A percentile compares a stretch with the other conserved stretches of the same genome.
Conservation (phyloP, 768 basidiomycete species). For the Hypsizygus marmoreus region DNA sequence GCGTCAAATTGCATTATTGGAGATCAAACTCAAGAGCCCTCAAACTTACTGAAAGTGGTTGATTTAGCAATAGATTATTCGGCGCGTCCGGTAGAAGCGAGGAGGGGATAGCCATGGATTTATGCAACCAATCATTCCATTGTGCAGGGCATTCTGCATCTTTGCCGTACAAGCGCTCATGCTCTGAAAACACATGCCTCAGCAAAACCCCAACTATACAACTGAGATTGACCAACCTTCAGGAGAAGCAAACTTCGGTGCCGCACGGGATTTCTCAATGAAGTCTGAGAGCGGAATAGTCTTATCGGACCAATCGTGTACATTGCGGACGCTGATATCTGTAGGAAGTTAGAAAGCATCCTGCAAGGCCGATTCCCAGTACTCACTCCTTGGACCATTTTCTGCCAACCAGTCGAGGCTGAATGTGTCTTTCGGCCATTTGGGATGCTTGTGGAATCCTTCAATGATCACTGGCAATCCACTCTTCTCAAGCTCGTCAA, state of each 20-base stretch:
- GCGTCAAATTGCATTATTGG: constrained; percentile 1
- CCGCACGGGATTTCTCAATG: constrained; percentile 42
- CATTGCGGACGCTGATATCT: constrained; percentile 67
- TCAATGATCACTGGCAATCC: constrained; percentile 69
- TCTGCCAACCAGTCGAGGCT: constrained; percentile 53
- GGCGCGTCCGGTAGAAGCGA: constrained; percentile 51
- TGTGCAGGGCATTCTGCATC: constrained; percentile 67
- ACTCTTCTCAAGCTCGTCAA: constrained; percentile 46
- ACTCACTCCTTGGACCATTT: constrained; percentile 30
- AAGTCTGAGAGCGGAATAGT: constrained; percentile 55
- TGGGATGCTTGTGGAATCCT: constrained; percentile 52
- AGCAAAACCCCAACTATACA: neutral
- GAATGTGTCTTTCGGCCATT: constrained; percentile 61
- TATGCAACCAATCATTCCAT: constrained; percentile 67
- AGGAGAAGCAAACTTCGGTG: constrained; percentile 32
- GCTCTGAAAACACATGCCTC: constrained; percentile 38
- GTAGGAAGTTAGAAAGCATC: constrained; percentile 1
- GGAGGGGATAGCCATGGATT: constrained; percentile 49
- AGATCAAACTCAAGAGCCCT: neutral
- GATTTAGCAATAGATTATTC: constrained; percentile 59
- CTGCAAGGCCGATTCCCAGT: neutral
- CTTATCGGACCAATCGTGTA: constrained; percentile 58
- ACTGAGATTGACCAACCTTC: constrained; percentile 35
- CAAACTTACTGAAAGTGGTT: constrained; percentile 51
- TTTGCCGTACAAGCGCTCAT: constrained; percentile 73